Conservation (phyloP, 495 filamentous ascomycete species). For the Parathielavia hyrcaniae region DNA sequence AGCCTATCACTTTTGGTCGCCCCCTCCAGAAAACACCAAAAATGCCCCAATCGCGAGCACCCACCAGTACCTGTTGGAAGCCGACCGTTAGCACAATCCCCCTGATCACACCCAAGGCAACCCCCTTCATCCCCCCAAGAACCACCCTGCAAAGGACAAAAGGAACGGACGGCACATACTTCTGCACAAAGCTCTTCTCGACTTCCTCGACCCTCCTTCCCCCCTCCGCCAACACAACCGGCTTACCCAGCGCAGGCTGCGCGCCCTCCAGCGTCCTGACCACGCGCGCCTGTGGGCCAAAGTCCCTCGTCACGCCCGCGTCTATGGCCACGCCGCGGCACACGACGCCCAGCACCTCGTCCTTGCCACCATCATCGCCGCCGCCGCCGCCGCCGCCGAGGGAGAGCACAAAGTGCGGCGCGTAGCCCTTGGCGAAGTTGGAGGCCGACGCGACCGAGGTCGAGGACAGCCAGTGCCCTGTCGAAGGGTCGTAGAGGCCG, state of each 20-base stretch:
- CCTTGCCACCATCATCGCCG: too few species aligned
- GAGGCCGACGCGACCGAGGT: conserved; percentile 42
- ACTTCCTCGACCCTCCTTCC: conserved; percentile 47
- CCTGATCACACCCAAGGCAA: background rate
- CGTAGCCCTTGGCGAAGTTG: conserved; percentile 50
- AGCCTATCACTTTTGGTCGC: conserved; percentile 35
- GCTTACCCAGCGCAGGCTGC: conserved; percentile 57
- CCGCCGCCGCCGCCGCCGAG: conserved; percentile 35
- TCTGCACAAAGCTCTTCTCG: conserved; percentile 67
- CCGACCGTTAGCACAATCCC: conserved; percentile 18
- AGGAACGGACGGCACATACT: too few species aligned
- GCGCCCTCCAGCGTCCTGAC: conserved; percentile 42
- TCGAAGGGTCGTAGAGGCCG: conserved; percentile 42
- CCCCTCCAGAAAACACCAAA: conserved; percentile 35
- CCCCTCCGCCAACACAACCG: conserved; percentile 59
- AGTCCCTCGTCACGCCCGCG: conserved; percentile 51
- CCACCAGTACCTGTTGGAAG: conserved; percentile 49
- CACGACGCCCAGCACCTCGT: conserved; percentile 38
- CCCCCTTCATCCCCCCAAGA: too few species aligned
- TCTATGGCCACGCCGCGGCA: conserved; percentile 44
- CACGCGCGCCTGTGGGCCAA: conserved; percentile 51
- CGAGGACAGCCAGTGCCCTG: conserved; percentile 41
- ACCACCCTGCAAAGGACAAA: conserved; percentile 25
- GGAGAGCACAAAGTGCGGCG: conserved; percentile 43
- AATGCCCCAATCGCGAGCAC: conserved; percentile 39